A percentile compares a stretch with the other conserved stretches of the same genome.
Conservation (phyloP, 306 rosid species). For the Cucumis sativus region DNA sequence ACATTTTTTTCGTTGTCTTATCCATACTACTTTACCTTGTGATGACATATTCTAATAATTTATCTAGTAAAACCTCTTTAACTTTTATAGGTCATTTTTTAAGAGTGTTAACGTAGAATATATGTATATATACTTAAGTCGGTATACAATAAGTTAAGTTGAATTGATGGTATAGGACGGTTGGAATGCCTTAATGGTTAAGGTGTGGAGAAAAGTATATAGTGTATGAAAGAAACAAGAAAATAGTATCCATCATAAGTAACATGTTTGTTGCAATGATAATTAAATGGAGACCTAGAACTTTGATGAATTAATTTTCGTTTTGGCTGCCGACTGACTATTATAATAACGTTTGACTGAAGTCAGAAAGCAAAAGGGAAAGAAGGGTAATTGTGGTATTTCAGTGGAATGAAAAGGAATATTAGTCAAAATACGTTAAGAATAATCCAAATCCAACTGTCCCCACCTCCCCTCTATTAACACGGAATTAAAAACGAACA, state of each 20-base stretch:
- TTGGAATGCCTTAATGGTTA: not conserved
- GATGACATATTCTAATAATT: not conserved
- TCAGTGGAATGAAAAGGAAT: not conserved
- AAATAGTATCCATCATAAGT: not conserved
- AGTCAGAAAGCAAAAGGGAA: not conserved
- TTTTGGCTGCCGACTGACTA: not conserved
- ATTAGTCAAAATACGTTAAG: constrained; percentile 3
- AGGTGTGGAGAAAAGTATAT: not conserved
- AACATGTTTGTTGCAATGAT: not conserved
- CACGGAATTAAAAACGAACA: constrained; percentile 5
- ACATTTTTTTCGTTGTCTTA: too few relatives aligned
- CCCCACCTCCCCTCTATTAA: constrained; percentile 1
- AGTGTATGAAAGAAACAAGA: not conserved
- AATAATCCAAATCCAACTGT: constrained; percentile 3
- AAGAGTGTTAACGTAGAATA: too few relatives aligned
- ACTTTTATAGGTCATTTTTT: not conserved
- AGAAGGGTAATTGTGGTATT: not conserved
- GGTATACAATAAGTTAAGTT: not conserved
- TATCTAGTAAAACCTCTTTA: not conserved
- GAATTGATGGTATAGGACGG: not conserved
- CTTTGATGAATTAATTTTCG: not conserved
- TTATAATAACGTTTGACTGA: not conserved
- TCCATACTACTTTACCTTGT: not conserved
- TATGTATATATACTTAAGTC: not conserved
- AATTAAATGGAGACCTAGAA: not conserved